Evolutionary conservation across 2,329 filamentous ascomycete genomes (phyloP), one percentile per base, ranked within the genome.

Genomic region (Talaromyces amestolkiae): DNA sequence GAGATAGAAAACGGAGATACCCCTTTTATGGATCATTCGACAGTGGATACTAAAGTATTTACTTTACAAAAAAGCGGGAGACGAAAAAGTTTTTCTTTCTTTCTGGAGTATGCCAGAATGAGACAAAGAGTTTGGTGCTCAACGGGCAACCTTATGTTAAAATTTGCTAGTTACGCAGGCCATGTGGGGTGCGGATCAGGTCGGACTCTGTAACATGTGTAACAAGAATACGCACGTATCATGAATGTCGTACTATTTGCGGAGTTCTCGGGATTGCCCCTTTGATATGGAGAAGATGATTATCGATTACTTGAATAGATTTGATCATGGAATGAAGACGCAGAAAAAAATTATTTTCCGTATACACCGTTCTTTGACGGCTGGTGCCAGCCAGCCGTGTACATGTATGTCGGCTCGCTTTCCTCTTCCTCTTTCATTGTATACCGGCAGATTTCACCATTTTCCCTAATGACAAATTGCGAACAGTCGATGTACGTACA

Each of bases 61-160:
- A 4, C 33, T 53, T 33, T 8, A 9, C n/a, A 9, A 19, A 22
- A 24, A 7, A 22, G 27, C 31, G 17, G 31, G 31, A 54, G 31
- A 37, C 8, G 53, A 39, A 24, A 24, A 56, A 56, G n/a, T 54
- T 22, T 56, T 37, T 39, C 31, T 35, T 35, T 35, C 51, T 35
- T 35, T 22, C 51, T 54, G 10, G n/a, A 19, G 33, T 54, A 33
- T 3, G 22, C 9, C 22, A 47, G 45, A 27, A 49, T 27, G 45
- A n/a, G n/a, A 56, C n/a, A 24, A 39, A 59, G 27, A 58, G 24
- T 31, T n/a, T 33, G 56, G 37, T 59, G 37, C 56, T 59, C 37
- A 59, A 59, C 56, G 37, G 53, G 56, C 56, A 59, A 59, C 56
- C 56, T 59, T 59, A 45, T 59, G 35, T 33, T 43, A 45, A 43